These are phyloP conservation scores for Penicillium odoratum DNA, from an alignment of 495 filamentous ascomycete species.

Conservation along the genomic window DNA sequence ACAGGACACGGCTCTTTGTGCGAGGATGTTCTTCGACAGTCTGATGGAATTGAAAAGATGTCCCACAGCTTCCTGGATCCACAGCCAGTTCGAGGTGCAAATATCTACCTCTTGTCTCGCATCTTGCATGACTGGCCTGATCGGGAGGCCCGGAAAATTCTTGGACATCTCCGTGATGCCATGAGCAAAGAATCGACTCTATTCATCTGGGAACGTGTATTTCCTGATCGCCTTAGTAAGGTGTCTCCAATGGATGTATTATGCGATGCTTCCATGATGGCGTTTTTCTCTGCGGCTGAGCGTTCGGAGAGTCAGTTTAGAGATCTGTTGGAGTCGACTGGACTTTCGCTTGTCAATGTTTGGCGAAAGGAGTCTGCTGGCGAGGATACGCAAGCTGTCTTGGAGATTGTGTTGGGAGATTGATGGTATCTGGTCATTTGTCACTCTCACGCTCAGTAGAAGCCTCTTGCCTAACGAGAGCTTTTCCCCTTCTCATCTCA, in stretches of 20 bases:
- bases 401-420: neutral
- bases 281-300: neutral
- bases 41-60: neutral
- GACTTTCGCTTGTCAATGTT: neutral
- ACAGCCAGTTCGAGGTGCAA: neutral
- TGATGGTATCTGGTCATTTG: no score
- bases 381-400: neutral
- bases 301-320: neutral
- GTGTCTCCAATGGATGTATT: neutral
- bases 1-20: no score
- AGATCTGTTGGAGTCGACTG: neutral
- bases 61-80: neutral
- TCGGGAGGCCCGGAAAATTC: neutral
- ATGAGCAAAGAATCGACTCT: neutral
- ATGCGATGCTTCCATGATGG: neutral
- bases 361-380: neutral
- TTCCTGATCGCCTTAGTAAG: neutral
- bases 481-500: no score
- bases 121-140: neutral
- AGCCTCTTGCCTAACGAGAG: no score
- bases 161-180: neutral
- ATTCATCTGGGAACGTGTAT: neutral
- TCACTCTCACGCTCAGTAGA: no score
- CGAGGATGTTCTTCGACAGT: no score
- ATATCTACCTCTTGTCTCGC: neutral